Evolutionary conservation across 345 rosid species (phyloP).

Genomic region (Syzygium aromaticum): DNA sequence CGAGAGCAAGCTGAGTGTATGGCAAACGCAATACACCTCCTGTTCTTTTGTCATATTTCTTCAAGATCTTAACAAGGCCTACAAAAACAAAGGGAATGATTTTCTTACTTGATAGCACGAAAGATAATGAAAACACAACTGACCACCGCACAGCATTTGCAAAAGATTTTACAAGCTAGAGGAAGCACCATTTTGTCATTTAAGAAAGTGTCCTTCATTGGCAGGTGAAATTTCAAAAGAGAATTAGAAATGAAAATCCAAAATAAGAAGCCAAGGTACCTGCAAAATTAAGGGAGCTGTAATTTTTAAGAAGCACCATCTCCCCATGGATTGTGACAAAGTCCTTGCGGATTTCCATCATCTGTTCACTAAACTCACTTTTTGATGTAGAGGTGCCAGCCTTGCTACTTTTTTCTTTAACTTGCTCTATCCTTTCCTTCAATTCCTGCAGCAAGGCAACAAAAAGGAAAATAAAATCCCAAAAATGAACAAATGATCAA

Average conservation of each 20-base stretch:
- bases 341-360: slow-evolving; percentile 91
- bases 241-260: neutral
- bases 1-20: slow-evolving; percentile 70
- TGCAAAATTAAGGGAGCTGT: slow-evolving; percentile 88
- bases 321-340: slow-evolving; percentile 87
- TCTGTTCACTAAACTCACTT: slow-evolving; percentile 74
- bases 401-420: slow-evolving; percentile 42
- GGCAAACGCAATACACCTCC: slow-evolving; percentile 73
- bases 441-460: slow-evolving; percentile 42
- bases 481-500: neutral
- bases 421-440: slow-evolving; percentile 64
- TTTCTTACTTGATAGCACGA: neutral
- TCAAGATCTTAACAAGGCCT: slow-evolving; percentile 84
- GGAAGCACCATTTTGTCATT: neutral
- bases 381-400: slow-evolving; percentile 50
- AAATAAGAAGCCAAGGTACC: slow-evolving; percentile 24
- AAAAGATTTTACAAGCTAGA: neutral
- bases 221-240: neutral
- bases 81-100: neutral
- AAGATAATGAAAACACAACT: neutral
- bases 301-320: slow-evolving; percentile 91
- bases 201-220: neutral
- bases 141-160: neutral
- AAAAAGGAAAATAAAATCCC: neutral
- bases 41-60: slow-evolving; percentile 87